Evolutionary conservation across 768 basidiomycete genomes (phyloP), one percentile per base, ranked within the genome.

Genomic region (Boletus barrowsii): DNA sequence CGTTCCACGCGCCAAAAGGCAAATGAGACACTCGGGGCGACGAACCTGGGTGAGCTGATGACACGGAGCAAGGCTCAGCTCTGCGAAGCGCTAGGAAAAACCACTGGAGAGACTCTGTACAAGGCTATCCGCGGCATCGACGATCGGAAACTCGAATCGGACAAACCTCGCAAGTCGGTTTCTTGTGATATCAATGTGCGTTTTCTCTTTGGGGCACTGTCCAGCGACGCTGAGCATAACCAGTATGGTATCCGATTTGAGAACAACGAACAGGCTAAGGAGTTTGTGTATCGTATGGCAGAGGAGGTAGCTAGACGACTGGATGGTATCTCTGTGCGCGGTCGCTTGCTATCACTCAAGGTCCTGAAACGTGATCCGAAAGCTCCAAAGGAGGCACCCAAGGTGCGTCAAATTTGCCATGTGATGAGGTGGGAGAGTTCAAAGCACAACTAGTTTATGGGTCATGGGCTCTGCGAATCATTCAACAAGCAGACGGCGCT

Each of bases 231-330:
- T 61, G 40, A 63, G 42, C 49, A 29, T 40, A 30, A 11, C 11
- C 32, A 97, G 94, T 99, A 98, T 68, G 97, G 93, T 0, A 97
- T 99, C 51, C 86, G 97, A 4, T 98, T 98, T 68, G 83, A 88
- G 62, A 83, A 83, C 52, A 78, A 85, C 53, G 85, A 85, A 36
- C 87, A 97, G 65, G 93, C 90, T 7, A 86, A 93, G 65, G 71
- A 74, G 3, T 97, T 96, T 62, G 72, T 97, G 8, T 76, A 74
- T 45, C 83, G 87, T 55, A 82, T 99, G 75, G 86, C 87, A 0
- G 78, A 75, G 30, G 93, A 95, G 68, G 88, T 96, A 3, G 73
- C 86, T 20, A 80, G 77, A 51, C 77, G 93, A 7, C 72, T 98
- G 63, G 77, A 88, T 41, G 80, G 77, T 18, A 76, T 88, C 41